Base-by-base conservation (phyloP, 169 alveolate genomes). In the Plasmodium malariae region DNA sequence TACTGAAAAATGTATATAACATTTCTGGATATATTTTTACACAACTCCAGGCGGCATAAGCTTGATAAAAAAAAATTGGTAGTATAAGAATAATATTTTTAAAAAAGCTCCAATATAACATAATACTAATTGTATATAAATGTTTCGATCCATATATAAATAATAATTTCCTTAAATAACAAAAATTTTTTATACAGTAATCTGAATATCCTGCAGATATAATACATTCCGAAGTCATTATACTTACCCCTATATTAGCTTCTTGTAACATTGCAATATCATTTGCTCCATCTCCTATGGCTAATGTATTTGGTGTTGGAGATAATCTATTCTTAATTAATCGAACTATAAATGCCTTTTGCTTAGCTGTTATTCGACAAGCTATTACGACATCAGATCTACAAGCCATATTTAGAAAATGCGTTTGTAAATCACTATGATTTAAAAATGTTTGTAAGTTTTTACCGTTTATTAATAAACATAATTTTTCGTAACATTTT, bases 131-230 rank as follows among this genome's bases (percentile, higher is more conserved):
- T 43, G 78, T 86, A 72, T 86, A 86, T 71, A 86, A 86, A 86
- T 86, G 92, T 48, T 86, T 86, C 0, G 92, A 86, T 1, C 99
- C 99, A 93, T 98, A 99, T 99, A 99, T 98, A 30, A 99, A 96
- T 32, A 99, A 91, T 57, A 99, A 92, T 28, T 97, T 96, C 34
- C 96, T 95, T 78, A 99, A 87, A 85, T 96, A 95, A 36, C 96
- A 96, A 91, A 99, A 99, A 80, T 98, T 97, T n/a, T 93, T 73
- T 73, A 99, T 97, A 34, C 99, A 96, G 89, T 96, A 98, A 94
- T 99, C 99, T 17, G 99, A 95, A 21, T 99, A 99, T 28, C 98
- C 95, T n/a, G 99, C 96, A 37, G 99, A 99, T 94, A 98, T 98
- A 59, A 95, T 93, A n/a, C 99, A 99, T 88, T 97, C 99, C 86